Evolutionary conservation across 768 basidiomycete genomes (phyloP).

Genomic region (Hirschioporus abietinus): DNA sequence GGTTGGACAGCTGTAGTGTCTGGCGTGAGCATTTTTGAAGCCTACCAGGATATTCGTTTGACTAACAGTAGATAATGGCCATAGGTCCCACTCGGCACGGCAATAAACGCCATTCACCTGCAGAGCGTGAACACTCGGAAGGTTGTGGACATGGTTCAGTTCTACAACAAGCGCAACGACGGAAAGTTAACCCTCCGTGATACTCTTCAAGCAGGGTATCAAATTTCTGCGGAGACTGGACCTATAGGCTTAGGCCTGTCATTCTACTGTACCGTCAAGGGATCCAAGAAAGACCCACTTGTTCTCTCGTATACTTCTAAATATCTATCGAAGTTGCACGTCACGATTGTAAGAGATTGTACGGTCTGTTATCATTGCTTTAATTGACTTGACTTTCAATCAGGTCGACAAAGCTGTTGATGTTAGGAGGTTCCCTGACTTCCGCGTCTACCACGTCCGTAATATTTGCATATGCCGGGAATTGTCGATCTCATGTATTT

Average conservation of each 20-base stretch:
- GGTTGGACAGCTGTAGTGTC: background rate
- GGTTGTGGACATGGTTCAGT: background rate
- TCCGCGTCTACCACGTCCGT: background rate
- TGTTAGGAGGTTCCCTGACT: background rate
- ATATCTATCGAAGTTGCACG: background rate
- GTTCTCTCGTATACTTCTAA: background rate
- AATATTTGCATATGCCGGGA: background rate
- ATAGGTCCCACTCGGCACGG: background rate
- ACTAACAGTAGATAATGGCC: background rate
- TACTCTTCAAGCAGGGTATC: background rate
- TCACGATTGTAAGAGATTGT: background rate
- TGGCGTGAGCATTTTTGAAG: background rate
- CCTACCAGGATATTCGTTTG: background rate
- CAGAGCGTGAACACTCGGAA: background rate
- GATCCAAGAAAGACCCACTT: background rate
- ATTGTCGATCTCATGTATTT: background rate
- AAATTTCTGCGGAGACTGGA: background rate
- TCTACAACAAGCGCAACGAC: background rate
- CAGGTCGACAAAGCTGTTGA: background rate
- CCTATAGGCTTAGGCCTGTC: background rate
- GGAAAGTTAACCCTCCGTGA: background rate
- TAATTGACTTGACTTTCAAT: background rate
- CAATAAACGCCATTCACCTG: background rate
- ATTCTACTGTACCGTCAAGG: background rate
- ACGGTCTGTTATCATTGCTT: background rate